Evolutionary conservation across 495 filamentous ascomycete species (phyloP).

Genomic region (Cercophora scortea): DNA sequence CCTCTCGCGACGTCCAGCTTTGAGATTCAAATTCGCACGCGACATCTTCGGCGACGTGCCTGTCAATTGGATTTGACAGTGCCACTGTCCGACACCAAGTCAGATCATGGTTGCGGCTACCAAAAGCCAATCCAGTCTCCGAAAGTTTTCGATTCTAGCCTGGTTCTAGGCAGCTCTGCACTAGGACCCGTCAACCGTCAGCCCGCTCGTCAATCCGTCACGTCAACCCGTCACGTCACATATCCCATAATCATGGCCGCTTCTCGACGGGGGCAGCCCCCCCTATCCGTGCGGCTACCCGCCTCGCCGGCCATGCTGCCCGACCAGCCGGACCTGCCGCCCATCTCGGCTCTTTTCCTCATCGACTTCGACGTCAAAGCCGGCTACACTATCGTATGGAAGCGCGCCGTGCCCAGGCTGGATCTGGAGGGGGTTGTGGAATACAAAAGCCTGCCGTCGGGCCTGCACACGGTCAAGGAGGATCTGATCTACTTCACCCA

Average conservation of each 20-base stretch:
- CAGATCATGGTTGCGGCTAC: too few species aligned
- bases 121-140: too few species aligned
- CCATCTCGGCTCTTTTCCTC: conserved; percentile 75
- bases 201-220: too few species aligned
- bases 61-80: too few species aligned
- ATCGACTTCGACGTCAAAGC: conserved; percentile 82
- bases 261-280: conserved; percentile 41
- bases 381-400: conserved; percentile 84
- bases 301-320: conserved; percentile 25
- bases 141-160: too few species aligned
- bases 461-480: conserved; percentile 77
- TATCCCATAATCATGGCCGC: conserved; percentile 38
- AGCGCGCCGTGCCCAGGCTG: conserved; percentile 61
- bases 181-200: too few species aligned
- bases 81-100: too few species aligned
- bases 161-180: too few species aligned
- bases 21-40: too few species aligned
- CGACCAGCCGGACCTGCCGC: conserved; percentile 62
- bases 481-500: conserved; percentile 95
- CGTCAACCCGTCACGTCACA: too few species aligned
- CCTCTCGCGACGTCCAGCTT: too few species aligned
- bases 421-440: conserved; percentile 85
- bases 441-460: conserved; percentile 88
- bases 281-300: conserved; percentile 39
- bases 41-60: too few species aligned